Conservation (phyloP, 2,329 filamentous ascomycete genomes). For the Cylindrodendrum hubeiense region DNA sequence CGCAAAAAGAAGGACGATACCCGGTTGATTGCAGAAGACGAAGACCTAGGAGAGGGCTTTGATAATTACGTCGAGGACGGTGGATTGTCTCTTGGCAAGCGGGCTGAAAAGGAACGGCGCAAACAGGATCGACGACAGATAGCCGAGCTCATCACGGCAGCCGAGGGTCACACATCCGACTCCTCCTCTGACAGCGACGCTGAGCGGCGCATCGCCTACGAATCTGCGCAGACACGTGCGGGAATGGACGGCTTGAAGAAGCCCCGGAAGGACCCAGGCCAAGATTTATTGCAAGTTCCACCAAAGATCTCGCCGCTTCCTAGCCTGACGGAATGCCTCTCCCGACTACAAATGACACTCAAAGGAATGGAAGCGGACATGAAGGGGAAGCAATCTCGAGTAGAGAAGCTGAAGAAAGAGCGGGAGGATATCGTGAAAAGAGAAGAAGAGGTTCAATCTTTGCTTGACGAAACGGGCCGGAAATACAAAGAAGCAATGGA, state of each 20-base stretch:
- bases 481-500: slow-evolving; percentile 63
- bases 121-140: slow-evolving; percentile 80
- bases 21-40: slow-evolving; percentile 85
- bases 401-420: slow-evolving; percentile 77
- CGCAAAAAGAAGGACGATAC: slow-evolving; percentile 75
- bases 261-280: slow-evolving; percentile 50
- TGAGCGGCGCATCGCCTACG: slow-evolving; percentile 84
- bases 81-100: slow-evolving; percentile 80
- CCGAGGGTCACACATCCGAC: slow-evolving; percentile 75
- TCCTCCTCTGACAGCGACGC: slow-evolving; percentile 78
- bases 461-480: slow-evolving; percentile 85
- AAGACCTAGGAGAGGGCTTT: slow-evolving; percentile 93
- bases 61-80: slow-evolving; percentile 93
- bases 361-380: slow-evolving; percentile 73
- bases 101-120: slow-evolving; percentile 80
- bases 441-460: slow-evolving; percentile 82
- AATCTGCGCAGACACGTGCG: slow-evolving; percentile 85
- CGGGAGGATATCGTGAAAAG: slow-evolving; percentile 75
- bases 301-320: slow-evolving; percentile 84
- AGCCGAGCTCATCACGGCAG: slow-evolving; percentile 83
- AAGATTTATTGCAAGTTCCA: slow-evolving; percentile 67
- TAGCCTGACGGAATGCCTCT: slow-evolving; percentile 75
- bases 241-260: slow-evolving; percentile 82
- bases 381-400: slow-evolving; percentile 68
- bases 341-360: slow-evolving; percentile 72